Evolutionary conservation across 2,329 filamentous ascomycete genomes (phyloP), one percentile per base, ranked within the genome.

Genomic region (Alternaria metachromatica): DNA sequence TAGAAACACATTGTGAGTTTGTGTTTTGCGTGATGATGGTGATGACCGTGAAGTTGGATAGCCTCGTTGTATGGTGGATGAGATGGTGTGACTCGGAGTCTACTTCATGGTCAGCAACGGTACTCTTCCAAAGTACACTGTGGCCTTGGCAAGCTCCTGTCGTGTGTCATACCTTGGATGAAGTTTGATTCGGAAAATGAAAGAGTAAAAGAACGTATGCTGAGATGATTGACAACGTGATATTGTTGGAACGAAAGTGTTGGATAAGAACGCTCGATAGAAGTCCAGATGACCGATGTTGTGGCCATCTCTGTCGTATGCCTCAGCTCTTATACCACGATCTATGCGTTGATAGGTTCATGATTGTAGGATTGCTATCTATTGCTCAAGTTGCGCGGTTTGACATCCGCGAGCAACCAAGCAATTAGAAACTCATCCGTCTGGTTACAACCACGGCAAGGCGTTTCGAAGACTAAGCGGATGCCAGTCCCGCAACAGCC

Each of bases 1-100:
- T 83, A 84, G 72, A 78, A 82, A 75, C 82, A 84, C 82, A 84
- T 84, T n/a, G 30, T 70, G 18, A 11, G 25, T 46, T 25, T 3
- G 13, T 30, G 49, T 26, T 41, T 41, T 10, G 43, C 10, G 28
- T 13, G 18, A 23, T 11, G 26, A 51, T 53, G 5, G 41, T 63
- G 45, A 41, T 18, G 48, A 58, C 43, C 25, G 44, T 12, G 15
- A 23, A 8, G 2, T 23, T 15, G 13, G 2, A 11, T 7, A 37
- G 13, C 18, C 28, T 21, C 11, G 2, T 37, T 20, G 49, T 53
- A 37, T n/a, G 26, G 8, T 28, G n/a, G n/a, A 13, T n/a, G 33
- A n/a, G 33, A 49, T 21, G 13, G 8, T 9, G 13, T 18, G 13
- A 2, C 28, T 30, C n/a, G 3, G 3, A 30, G 7, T 33, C 28